Base-by-base conservation (phyloP, 441 rosid species). In the Gossypium davidsonii region DNA sequence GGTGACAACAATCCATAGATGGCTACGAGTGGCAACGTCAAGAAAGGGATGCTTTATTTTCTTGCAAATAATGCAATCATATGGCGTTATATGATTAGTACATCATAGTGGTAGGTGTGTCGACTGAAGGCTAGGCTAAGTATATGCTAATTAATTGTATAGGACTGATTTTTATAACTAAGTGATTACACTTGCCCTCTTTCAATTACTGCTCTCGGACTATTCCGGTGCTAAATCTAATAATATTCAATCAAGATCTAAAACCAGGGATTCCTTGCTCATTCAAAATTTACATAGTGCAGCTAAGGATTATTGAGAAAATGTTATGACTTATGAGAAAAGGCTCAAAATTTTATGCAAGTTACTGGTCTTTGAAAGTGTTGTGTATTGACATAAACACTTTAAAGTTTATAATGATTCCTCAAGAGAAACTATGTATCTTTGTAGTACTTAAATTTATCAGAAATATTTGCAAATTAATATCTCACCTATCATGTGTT, bases 11-110 rank as follows among this genome's bases (percentile, higher is more conserved):
- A 3, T 59, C 34, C 28, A 31, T 5, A 37, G 4, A 28, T 28
- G 44, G 18, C 20, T 59, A 14, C 28, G 25, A 31, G 48, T 52
- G 72, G 61, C 61, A 28, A 52, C 61, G 17, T 69, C 72, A 69
- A 18, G 61, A 68, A 68, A 68, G 60, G 17, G 25, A 28, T 68
- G 26, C 55, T 68, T 51, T 51, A 21, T 51, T 68, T 51, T 51
- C 37, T n/a, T 20, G 72, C 42, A 67, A 67, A 44, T 67, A 25
- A 1, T 67, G 21, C 56, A 57, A 57, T 42, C 28, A 57, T 26
- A 37, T 6, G 73, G 28, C 14, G 53, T 42, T 64, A 18, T 63
- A 11, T 63, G 66, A 39, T 39, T 18, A 39, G 68, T 63, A 63
- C 10, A 62, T 62, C 9, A 10, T 10, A 18, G 68, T 39, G 52